Base-by-base conservation (phyloP, 1,284 basidiomycete species). In the Hypsizygus ulmarius region DNA sequence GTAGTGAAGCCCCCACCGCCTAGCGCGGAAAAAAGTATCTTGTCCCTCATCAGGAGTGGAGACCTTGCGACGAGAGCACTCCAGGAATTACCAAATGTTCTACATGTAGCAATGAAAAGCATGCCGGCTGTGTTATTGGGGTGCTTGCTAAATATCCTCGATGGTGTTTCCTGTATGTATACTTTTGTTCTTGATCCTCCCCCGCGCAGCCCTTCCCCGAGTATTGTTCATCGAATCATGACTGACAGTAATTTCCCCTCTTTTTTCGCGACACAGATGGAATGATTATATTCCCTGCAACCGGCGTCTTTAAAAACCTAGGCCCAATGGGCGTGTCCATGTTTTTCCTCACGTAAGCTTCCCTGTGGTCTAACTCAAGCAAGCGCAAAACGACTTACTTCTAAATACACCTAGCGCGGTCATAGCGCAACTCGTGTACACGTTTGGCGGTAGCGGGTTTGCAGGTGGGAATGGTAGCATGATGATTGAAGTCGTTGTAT, bases 401-500 rank as follows among this genome's bases (percentile, higher is more conserved):
- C 6, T 25, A 30, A 15, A 14, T 29, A 32, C 37, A 30, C n/a
- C 12, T 39, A 67, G 64, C 16, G 60, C 69, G 10, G 50, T 96
- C 48, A 68, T 97, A 29, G 75, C 92, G 0, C 96, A 99, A 64
- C 70, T 97, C 14, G 79, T 89, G 1, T 98, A 92, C 66, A 88
- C 90, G 0, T 70, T 84, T 10, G 93, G 94, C 1, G 94, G 91
- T 1, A 93, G 90, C 55, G 89, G 88, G 33, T 98, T 98, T 67
- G 78, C 78, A 9, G 87, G 89, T 39, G 92, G 87, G 0, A 98
- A 97, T 68, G 94, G 94, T 7, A 95, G 90, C 46, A 97, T 98
- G 94, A 97, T 97, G 93, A 98, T 98, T 54, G 95, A 98, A 67
- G 92, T 94, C 9, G 92, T 97, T 55, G 87, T 90, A 65, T 49